Evolutionary conservation across 192 early-diverging fungal species (phyloP).

Genomic region (Coemansia reversa): DNA sequence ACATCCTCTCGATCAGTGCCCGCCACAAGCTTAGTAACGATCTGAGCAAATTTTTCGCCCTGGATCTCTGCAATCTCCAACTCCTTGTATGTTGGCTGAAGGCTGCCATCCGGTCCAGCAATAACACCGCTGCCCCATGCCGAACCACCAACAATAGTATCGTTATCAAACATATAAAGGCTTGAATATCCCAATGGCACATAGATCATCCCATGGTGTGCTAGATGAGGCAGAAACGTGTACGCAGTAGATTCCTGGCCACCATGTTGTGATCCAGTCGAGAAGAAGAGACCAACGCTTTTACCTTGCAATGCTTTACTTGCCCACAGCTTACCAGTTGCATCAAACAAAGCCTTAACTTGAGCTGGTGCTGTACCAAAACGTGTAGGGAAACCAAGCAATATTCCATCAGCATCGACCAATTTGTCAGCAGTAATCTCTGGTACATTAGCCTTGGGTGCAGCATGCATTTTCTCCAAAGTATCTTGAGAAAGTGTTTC

Average conservation of each 20-base stretch:
- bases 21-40: slow-evolving; percentile 16
- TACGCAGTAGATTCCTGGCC: slow-evolving; percentile 57
- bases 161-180: slow-evolving; percentile 22
- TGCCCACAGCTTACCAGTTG: slow-evolving; percentile 27
- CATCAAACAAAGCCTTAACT: slow-evolving; percentile 31
- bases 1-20: not conserved
- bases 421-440: slow-evolving; percentile 57
- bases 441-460: slow-evolving; percentile 52
- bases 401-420: slow-evolving; percentile 38
- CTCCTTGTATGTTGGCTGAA: slow-evolving; percentile 22
- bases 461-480: slow-evolving; percentile 63
- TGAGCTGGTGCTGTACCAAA: slow-evolving; percentile 35
- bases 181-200: slow-evolving; percentile 55
- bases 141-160: slow-evolving; percentile 16
- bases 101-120: slow-evolving; percentile 21
- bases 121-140: slow-evolving; percentile 30
- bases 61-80: slow-evolving; percentile 38
- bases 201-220: slow-evolving; percentile 60
- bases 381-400: slow-evolving; percentile 36
- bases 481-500: slow-evolving; percentile 62
- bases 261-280: slow-evolving; percentile 57
- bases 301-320: slow-evolving; percentile 22
- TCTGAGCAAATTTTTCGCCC: slow-evolving; percentile 33
- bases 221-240: slow-evolving; percentile 54
- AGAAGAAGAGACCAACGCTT: slow-evolving; percentile 33